Evolutionary conservation across 495 filamentous ascomycete genomes (phyloP).

Genomic region (Penicillium manginii): DNA sequence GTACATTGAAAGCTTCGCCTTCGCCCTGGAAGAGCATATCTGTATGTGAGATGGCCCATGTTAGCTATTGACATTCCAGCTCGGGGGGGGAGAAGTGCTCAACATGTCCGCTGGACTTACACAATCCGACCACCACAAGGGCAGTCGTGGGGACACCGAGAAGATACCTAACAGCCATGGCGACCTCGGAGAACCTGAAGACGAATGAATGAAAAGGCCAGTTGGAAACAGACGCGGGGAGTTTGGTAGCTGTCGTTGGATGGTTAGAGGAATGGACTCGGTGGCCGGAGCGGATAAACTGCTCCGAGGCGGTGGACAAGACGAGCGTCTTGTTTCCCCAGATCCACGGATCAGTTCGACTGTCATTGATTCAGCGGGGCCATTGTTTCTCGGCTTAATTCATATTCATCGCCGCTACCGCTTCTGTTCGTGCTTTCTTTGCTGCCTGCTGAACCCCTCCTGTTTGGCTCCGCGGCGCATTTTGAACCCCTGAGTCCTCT

Average conservation of each 20-base stretch:
- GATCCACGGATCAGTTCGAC: constrained; percentile 22
- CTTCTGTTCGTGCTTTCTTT: constrained; percentile 1
- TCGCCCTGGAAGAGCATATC: constrained; percentile 98
- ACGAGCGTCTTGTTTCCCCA: constrained; percentile 29
- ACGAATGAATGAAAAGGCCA: constrained; percentile 28
- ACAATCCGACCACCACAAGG: constrained; percentile 83
- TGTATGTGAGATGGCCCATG: constrained; percentile 47
- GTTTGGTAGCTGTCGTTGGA: constrained; percentile 20
- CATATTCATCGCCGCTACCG: constrained; percentile 1
- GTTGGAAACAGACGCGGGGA: constrained; percentile 16
- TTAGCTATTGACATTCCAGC: constrained; percentile 31
- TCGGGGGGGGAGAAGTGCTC: constrained; percentile 7
- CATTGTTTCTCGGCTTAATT: constrained; percentile 5
- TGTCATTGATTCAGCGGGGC: constrained; percentile 14
- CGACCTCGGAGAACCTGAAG: constrained; percentile 36
- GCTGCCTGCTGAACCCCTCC: constrained; percentile 7
- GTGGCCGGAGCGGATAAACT: constrained; percentile 38
- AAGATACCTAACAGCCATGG: constrained; percentile 65
- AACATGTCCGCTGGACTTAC: constrained; percentile 54
- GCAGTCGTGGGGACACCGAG: constrained; percentile 69
- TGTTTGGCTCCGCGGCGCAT: constrained; percentile 6
- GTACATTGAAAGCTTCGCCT: constrained; percentile 95
- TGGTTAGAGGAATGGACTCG: constrained; percentile 26
- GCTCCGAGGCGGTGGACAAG: constrained; percentile 25
- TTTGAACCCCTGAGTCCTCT: constrained; percentile 27